phyloP scores from a whole-genome alignment of 176 grass and related monocot species.

The Leersia perrieri region DNA sequence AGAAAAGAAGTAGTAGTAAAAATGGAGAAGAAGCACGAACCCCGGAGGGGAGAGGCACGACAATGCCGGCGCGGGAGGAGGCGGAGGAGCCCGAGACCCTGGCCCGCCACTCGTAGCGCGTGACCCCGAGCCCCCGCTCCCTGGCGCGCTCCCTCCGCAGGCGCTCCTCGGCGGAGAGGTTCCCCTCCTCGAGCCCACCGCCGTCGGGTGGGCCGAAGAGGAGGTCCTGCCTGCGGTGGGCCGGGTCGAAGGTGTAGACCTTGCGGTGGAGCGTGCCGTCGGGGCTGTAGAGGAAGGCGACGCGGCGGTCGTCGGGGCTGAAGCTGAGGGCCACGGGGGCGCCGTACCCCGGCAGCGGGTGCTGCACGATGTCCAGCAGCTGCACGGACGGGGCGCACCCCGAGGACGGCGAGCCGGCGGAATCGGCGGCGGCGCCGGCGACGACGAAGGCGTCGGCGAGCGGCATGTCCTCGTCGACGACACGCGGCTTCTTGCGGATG shows the following conservation, averaged over 20 bases:
- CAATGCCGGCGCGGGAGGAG: constrained; percentile 55
- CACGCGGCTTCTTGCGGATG: constrained; percentile 61
- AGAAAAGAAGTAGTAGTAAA: neutral
- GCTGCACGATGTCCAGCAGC: constrained; percentile 84
- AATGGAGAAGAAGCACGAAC: constrained; percentile 41
- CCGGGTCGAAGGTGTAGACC: constrained; percentile 67
- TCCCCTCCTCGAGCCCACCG: constrained; percentile 79
- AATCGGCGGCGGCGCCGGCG: constrained; percentile 16
- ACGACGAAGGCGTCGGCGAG: constrained; percentile 40
- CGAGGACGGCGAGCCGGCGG: too few species aligned
- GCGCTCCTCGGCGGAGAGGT: constrained; percentile 81
- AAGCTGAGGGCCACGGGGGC: constrained; percentile 75
- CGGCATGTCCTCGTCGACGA: constrained; percentile 41
- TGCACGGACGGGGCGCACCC: constrained; percentile 11
- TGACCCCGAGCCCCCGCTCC: constrained; percentile 92
- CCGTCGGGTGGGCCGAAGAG: constrained; percentile 75
- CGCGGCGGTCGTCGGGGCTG: constrained; percentile 78
- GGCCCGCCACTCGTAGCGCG: constrained; percentile 79
- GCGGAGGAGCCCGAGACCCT: constrained; percentile 24
- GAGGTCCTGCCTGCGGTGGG: constrained; percentile 56
- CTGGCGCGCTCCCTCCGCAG: constrained; percentile 80
- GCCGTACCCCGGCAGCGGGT: constrained; percentile 83
- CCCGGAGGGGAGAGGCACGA: constrained; percentile 84
- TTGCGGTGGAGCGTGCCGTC: constrained; percentile 83
- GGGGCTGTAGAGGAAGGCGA: constrained; percentile 78